A percentile compares a stretch with the other conserved stretches of the same genome.
Evolutionary conservation across 768 basidiomycete genomes (phyloP).

Genomic region (Suillus bovinus): DNA sequence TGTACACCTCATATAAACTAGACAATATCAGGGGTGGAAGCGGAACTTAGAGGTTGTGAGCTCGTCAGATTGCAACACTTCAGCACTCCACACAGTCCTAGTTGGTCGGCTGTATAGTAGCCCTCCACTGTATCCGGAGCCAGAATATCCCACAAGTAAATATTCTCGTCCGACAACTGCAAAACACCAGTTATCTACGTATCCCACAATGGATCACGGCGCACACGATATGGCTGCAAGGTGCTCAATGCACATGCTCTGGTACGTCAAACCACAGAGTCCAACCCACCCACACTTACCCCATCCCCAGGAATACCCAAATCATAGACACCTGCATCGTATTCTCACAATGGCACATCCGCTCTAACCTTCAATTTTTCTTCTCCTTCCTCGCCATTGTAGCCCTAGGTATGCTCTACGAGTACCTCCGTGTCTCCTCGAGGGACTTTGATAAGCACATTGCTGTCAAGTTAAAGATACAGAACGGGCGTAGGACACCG

Average conservation of each 20-base stretch:
- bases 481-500: slow-evolving; percentile 49
- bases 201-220: slow-evolving; percentile 40
- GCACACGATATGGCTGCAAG: slow-evolving; percentile 50
- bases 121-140: no score
- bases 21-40: no score
- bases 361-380: slow-evolving; percentile 53
- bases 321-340: slow-evolving; percentile 81
- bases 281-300: background rate
- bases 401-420: slow-evolving; percentile 70
- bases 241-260: slow-evolving; percentile 84
- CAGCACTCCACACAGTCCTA: no score
- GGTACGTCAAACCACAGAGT: slow-evolving; percentile 40
- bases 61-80: no score
- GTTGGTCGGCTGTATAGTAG: no score
- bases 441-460: slow-evolving; percentile 59
- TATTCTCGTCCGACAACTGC: background rate
- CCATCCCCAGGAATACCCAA: slow-evolving; percentile 57
- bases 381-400: slow-evolving; percentile 68
- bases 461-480: slow-evolving; percentile 41
- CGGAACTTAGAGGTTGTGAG: no score
- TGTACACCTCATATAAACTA: no score
- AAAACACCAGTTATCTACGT: background rate
- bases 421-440: slow-evolving; percentile 72
- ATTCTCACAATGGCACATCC: slow-evolving; percentile 78
- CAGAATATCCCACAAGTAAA: no score